phyloP scores from a whole-genome alignment of 441 rosid species.

The Raphanus hybrid region DNA sequence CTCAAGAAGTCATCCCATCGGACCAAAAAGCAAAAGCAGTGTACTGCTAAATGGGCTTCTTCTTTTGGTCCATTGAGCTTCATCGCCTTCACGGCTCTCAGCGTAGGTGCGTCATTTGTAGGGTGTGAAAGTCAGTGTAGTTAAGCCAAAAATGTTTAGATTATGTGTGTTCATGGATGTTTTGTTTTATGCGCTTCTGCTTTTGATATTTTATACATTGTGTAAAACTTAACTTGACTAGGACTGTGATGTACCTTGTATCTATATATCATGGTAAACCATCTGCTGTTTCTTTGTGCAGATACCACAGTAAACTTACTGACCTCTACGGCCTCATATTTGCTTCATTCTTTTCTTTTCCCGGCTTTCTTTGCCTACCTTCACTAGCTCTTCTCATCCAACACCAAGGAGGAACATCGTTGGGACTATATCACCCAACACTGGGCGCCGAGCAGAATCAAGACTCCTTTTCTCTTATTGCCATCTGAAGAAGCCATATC shows the following conservation, averaged over 20 bases:
- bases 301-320: conserved; percentile 45
- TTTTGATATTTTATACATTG: background rate
- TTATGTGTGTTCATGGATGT: too few species aligned
- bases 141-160: too few species aligned
- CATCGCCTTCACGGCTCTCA: too few species aligned
- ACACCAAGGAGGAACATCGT: conserved; percentile 52
- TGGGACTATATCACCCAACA: conserved; percentile 47
- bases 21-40: too few species aligned
- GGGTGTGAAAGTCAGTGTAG: too few species aligned
- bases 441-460: conserved; percentile 68
- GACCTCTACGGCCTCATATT: conserved; percentile 80
- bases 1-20: too few species aligned
- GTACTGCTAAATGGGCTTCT: too few species aligned
- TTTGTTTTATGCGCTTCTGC: background rate
- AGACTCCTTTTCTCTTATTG: conserved; percentile 34
- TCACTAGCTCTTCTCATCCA: conserved; percentile 54
- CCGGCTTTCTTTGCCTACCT: conserved; percentile 67
- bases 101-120: too few species aligned
- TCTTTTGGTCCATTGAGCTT: too few species aligned
- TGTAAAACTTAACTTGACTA: background rate
- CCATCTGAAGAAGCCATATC: conserved; percentile 73
- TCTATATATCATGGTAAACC: conserved; percentile 32
- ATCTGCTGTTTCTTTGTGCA: too few species aligned
- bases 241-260: conserved; percentile 1
- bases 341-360: conserved; percentile 80